Evolutionary conservation across 192 early-diverging fungal genomes (phyloP).

Genomic region (Mortierella claussenii): DNA sequence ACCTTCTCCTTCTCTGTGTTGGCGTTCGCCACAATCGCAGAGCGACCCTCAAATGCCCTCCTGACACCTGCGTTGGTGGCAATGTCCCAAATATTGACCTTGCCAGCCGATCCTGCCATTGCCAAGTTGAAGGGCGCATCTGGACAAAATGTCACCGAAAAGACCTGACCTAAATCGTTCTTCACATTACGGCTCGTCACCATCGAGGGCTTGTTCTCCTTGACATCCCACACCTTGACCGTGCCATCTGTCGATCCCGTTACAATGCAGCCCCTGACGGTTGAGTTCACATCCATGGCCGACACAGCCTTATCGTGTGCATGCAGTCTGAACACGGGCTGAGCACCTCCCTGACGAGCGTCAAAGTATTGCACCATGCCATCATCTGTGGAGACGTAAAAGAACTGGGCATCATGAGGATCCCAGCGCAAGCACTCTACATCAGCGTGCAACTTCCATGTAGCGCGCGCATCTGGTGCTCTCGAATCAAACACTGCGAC

Average conservation of each 20-base stretch:
- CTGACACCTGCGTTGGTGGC: constrained; percentile 88
- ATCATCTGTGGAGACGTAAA: constrained; percentile 89
- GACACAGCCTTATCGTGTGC: constrained; percentile 94
- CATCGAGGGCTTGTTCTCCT: constrained; percentile 80
- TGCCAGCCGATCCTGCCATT: constrained; percentile 89
- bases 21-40: constrained; percentile 32
- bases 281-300: constrained; percentile 86
- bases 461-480: constrained; percentile 74
- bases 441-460: constrained; percentile 83
- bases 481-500: constrained; percentile 93
- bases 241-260: constrained; percentile 92
- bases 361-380: constrained; percentile 94
- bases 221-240: constrained; percentile 95
- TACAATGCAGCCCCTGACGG: constrained; percentile 84
- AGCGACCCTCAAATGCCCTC: constrained; percentile 65
- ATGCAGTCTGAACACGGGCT: constrained; percentile 87
- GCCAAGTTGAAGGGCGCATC: constrained; percentile 93
- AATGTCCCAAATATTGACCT: constrained; percentile 94
- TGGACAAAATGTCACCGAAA: constrained; percentile 86
- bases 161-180: constrained; percentile 74
- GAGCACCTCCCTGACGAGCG: constrained; percentile 58
- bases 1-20: constrained; percentile 47
- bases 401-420: constrained; percentile 80
- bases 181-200: constrained; percentile 76
- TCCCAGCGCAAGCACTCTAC: constrained; percentile 96